Conservation (phyloP, 495 filamentous ascomycete genomes). For the Pseudevernia furfuracea region DNA sequence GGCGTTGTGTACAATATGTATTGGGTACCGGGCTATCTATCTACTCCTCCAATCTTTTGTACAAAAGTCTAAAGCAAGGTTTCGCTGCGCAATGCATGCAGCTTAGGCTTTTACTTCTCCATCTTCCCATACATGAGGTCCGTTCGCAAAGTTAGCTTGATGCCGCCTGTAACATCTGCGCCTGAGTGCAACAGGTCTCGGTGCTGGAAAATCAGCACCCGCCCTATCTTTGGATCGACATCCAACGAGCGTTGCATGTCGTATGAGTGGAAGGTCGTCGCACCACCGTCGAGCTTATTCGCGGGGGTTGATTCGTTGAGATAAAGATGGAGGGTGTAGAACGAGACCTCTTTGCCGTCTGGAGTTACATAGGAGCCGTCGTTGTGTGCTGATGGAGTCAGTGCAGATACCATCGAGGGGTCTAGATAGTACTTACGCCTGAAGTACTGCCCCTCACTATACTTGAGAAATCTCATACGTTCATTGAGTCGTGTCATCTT, state of each 20-base stretch:
- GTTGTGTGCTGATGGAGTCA: conserved; percentile 51
- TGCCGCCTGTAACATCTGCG: conserved; percentile 61
- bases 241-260: conserved; percentile 41
- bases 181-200: conserved; percentile 59
- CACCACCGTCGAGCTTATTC: conserved; percentile 27
- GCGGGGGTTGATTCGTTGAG: conserved; percentile 49
- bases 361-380: conserved; percentile 61
- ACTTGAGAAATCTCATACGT: conserved; percentile 71
- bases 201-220: conserved; percentile 75
- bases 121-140: conserved; percentile 60
- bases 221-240: conserved; percentile 61
- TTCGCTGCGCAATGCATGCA: neutral
- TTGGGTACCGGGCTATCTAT: neutral
- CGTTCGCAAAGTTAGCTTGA: conserved; percentile 69
- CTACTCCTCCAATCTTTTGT: neutral
- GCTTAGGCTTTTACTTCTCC: conserved; percentile 8
- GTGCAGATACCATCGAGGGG: neutral
- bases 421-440: conserved; percentile 39
- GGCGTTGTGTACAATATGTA: conserved; percentile 10
- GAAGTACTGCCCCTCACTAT: conserved; percentile 70
- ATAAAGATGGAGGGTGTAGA: conserved; percentile 78
- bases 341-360: conserved; percentile 50
- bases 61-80: neutral
- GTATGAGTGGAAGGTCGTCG: conserved; percentile 28
- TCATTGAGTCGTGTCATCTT: conserved; percentile 61